These are phyloP conservation scores for Chytridium lagenaria DNA, from an alignment of 371 early-diverging fungal species.

Conservation along the genomic window DNA sequence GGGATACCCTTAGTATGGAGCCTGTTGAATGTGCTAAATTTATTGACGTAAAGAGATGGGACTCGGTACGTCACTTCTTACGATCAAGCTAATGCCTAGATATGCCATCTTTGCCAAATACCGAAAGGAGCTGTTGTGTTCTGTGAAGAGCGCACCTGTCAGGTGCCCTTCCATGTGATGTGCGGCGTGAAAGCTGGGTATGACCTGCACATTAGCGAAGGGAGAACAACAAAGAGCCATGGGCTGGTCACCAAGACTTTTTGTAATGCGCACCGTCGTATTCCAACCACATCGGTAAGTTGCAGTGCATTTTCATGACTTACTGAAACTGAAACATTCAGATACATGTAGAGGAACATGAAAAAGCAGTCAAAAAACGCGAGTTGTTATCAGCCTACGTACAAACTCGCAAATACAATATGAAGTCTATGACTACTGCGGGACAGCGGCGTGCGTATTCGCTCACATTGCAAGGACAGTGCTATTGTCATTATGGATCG, in stretches of 20 bases:
- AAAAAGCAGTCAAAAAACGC: neutral
- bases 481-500: slow-evolving; percentile 1
- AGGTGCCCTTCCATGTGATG: slow-evolving; percentile 31
- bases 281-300: too few relatives aligned
- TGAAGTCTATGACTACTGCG: neutral
- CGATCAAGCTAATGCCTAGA: slow-evolving; percentile 11
- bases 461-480: neutral
- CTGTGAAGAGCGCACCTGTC: slow-evolving; percentile 36
- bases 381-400: slow-evolving; percentile 4
- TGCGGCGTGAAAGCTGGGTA: slow-evolving; percentile 37
- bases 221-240: neutral
- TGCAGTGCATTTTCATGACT: neutral
- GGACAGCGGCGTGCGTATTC: slow-evolving; percentile 14
- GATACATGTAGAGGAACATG: neutral
- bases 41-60: slow-evolving; percentile 35
- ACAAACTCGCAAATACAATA: neutral
- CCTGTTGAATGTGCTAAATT: slow-evolving; percentile 39
- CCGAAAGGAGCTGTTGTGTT: slow-evolving; percentile 31
- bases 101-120: slow-evolving; percentile 30
- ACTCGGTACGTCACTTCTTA: slow-evolving; percentile 3
- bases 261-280: neutral
- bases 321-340: neutral
- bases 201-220: slow-evolving; percentile 32
- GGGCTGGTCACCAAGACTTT: neutral
- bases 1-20: slow-evolving; percentile 15